Base-by-base conservation (phyloP, 108 stramenopile species). In the Nitzschia sp. region DNA sequence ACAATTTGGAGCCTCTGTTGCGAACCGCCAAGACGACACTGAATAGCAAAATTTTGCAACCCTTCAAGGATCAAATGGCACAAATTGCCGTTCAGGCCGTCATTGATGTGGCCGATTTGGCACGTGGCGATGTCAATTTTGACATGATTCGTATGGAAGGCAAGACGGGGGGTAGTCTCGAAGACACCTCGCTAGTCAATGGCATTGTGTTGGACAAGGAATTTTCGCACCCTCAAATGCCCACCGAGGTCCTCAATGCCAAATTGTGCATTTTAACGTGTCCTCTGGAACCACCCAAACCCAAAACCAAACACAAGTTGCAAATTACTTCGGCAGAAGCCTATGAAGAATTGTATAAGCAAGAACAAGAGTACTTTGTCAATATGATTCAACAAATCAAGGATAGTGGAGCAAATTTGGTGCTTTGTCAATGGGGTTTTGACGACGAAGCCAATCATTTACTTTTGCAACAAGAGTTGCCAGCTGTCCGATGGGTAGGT, bases 271-370 rank as follows among this genome's bases (percentile, higher is more conserved):
- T 99, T 53, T 75, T 99, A 32, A 98, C 98, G 46, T 98, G 98
- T 83, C 98, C 98, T 24, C 95, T 99, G 78, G 99, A 98, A 82
- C 98, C 99, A 48, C 98, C 99, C 53, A 98, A 98, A 84, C 98
- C 99, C 68, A 99, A 99, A 83, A 99, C 98, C 30, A 98, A 99
- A 82, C 99, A 99, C 85, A 98, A 98, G 93, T 56, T 99, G 71
- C 97, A 99, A 72, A 99, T 99, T 76, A 82, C 86, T 36, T 95
- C 96, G 30, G 87, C 76, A 57, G 98, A 98, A 76, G 97, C 96
- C 34, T 99, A 99, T 74, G 93, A 97, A 53, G 80, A 89, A 72
- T 80, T 99, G 25, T 93, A 93, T 78, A 64, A 91, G 66, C 89
- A 95, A 49, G 99, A 99, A 81, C 97, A 98, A 81, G 76, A 94